Evolutionary conservation across 768 basidiomycete species (phyloP).

Genomic region (Naganishia antarctica): DNA sequence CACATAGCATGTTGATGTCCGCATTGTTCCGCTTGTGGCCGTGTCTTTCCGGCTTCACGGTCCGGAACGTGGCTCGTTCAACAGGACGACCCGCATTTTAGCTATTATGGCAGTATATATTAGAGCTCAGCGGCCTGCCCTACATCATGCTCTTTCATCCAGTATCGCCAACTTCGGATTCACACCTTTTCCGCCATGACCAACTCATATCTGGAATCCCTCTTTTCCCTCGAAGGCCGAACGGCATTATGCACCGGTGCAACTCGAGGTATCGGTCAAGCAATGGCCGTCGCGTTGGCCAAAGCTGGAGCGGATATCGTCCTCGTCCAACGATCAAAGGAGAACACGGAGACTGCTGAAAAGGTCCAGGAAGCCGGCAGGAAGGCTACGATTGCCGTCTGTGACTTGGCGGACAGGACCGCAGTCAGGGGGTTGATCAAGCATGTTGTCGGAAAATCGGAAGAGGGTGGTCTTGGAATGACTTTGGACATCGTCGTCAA

Average conservation of each 20-base stretch:
- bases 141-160: no score
- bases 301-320: slow-evolving; percentile 51
- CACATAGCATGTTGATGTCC: no score
- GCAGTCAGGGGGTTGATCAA: slow-evolving; percentile 56
- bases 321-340: slow-evolving; percentile 42
- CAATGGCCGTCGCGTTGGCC: slow-evolving; percentile 50
- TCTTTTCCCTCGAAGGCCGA: slow-evolving; percentile 50
- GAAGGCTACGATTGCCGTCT: slow-evolving; percentile 54
- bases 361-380: slow-evolving; percentile 46
- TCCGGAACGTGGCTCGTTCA: no score
- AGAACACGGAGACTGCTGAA: slow-evolving; percentile 49
- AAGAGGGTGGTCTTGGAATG: slow-evolving; percentile 52
- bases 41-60: no score
- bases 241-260: slow-evolving; percentile 49
- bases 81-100: no score
- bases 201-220: slow-evolving; percentile 42
- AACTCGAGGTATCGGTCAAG: slow-evolving; percentile 50
- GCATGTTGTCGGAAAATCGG: slow-evolving; percentile 52
- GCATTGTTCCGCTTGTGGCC: no score
- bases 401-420: slow-evolving; percentile 57
- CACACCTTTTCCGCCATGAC: slow-evolving; percentile 2
- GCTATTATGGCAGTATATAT: no score
- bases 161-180: background rate
- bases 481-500: slow-evolving; percentile 64
- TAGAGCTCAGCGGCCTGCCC: no score